Conservation (phyloP, 139 green algal species). For the Edaphochlamys debaryana region DNA sequence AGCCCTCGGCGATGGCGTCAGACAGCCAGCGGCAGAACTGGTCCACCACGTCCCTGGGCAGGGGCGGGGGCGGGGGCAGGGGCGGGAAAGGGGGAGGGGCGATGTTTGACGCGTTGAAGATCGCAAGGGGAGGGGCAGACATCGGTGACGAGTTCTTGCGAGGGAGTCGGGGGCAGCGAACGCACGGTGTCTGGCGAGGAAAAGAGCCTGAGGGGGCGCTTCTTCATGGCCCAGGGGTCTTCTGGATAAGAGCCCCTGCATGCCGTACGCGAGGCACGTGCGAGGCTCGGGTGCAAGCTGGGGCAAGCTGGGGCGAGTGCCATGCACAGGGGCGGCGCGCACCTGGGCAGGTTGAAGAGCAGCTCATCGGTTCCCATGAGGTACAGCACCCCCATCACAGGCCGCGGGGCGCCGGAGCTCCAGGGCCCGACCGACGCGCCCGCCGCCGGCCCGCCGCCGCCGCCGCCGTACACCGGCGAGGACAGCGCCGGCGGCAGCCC, state of each 20-base stretch:
- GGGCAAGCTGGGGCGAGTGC: too few species aligned
- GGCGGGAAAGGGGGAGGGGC: not conserved
- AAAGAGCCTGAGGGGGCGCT: too few species aligned
- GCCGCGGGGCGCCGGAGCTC: not conserved
- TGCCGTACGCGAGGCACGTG: not conserved
- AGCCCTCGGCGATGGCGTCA: not conserved
- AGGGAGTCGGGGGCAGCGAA: too few species aligned
- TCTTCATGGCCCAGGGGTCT: too few species aligned
- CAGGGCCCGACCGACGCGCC: not conserved
- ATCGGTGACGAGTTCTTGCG: too few species aligned
- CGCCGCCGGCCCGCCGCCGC: not conserved
- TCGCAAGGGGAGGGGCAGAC: too few species aligned
- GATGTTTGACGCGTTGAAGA: not conserved
- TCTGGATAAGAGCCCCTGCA: too few species aligned
- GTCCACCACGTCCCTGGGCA: not conserved
- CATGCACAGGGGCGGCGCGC: not conserved
- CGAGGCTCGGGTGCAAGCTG: too few species aligned
- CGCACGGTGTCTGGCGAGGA: too few species aligned
- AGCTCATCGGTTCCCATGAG: not conserved
- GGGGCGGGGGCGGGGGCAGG: not conserved
- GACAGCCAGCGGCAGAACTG: constrained; percentile 23
- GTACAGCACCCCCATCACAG: not conserved
- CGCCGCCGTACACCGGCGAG: not conserved
- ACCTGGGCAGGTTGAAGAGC: not conserved
- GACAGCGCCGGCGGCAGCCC: not conserved